phyloP scores from a whole-genome alignment of 169 alveolate species.

The Blepharisma undulans region DNA sequence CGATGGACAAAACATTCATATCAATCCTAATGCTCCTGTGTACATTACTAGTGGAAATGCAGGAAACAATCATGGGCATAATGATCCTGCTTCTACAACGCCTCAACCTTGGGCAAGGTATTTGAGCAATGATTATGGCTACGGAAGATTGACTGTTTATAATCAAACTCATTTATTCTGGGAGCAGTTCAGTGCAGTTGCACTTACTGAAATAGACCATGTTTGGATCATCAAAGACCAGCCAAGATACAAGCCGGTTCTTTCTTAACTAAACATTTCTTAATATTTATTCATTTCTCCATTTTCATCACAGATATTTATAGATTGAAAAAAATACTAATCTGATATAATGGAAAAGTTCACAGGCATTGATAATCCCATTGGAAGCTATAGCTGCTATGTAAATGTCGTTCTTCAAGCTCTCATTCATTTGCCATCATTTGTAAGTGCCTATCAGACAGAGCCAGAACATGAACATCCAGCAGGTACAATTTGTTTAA shows the following conservation, averaged over 20 bases:
- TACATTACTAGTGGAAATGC: conserved; percentile 40
- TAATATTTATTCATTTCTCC: too few relatives aligned
- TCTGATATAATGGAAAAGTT: not conserved
- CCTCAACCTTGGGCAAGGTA: conserved; percentile 31
- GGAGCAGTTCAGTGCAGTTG: conserved; percentile 33
- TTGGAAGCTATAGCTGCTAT: not conserved
- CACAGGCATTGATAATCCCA: not conserved
- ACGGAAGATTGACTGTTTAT: conserved; percentile 19
- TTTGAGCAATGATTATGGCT: conserved; percentile 25
- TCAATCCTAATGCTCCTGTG: conserved; percentile 34
- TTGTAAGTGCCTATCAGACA: not conserved
- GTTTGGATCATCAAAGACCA: conserved; percentile 21
- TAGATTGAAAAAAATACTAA: not conserved
- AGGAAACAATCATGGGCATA: conserved; percentile 36
- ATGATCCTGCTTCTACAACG: conserved; percentile 30
- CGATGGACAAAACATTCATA: not conserved
- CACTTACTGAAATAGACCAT: not conserved
- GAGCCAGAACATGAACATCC: not conserved
- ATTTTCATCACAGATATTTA: too few relatives aligned
- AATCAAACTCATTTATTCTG: conserved; percentile 22
- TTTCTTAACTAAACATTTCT: not conserved
- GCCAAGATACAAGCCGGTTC: not conserved
- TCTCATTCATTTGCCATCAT: not conserved
- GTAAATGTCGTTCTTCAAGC: not conserved
- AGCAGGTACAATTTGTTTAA: not conserved